Evolutionary conservation across 345 rosid species (phyloP), one percentile per base, ranked within the genome.

Genomic region (Cardamine resedifolia): DNA sequence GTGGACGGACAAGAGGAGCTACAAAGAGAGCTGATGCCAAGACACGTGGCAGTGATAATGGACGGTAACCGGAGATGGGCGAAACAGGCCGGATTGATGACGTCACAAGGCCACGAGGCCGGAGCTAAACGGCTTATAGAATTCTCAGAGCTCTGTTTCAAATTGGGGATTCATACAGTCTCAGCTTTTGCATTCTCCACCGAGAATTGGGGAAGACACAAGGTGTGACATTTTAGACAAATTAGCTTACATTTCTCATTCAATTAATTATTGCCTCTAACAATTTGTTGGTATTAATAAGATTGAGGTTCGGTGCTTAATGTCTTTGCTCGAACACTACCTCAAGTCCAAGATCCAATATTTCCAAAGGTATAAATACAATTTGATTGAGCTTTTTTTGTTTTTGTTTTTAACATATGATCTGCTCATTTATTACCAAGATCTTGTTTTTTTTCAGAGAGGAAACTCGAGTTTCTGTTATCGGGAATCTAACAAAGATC

Each of bases 31-130:
- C 47, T 68, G 49, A 75, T 91, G 85, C 96, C 93, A 20, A 80
- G 71, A 63, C 96, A 91, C 68, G 96, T 91, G 68, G 93, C 97
- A 49, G 83, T 87, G 43, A 87, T 91, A 47, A 84, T 91, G 96
- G 97, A 86, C 21, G 97, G 97, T 5, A 91, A 85, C 71, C 89
- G 75, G 26, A 67, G 91, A 71, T 91, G 91, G 91, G 91, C 93
- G 3, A 76, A 77, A 39, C 81, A 74, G 60, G 79, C 78, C 14
- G 95, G 92, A 19, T 16, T 83, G 60, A 58, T 66, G 39, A 45
- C 86, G 31, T 56, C 76, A 10, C 80, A 78, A 3, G 97, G 97
- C 15, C 92, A 88, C 62, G 83, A 82, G 71, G 90, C 86, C 0
- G 92, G 97, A 10, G 86, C 79, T 4, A 47, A 66, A 66, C 80